Evolutionary conservation across 1,284 basidiomycete species (phyloP), one percentile per base, ranked within the genome.

Genomic region (Laetiporus sulphureus): DNA sequence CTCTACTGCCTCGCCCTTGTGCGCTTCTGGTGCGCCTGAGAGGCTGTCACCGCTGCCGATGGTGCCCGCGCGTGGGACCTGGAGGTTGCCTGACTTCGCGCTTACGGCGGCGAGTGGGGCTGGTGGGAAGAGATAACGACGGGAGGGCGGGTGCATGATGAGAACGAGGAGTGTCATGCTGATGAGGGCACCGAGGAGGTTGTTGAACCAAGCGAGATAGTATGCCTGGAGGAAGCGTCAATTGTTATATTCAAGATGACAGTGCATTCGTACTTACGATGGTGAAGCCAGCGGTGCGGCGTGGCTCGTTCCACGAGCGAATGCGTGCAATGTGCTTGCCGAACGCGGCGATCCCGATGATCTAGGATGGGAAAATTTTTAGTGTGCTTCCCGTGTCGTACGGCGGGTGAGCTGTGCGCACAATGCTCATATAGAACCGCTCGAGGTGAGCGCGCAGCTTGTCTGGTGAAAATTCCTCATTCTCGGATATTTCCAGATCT

Each of bases 361-460:
- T 68, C 59, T 61, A 25, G 2, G 4, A n/a, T 16, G n/a, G 8
- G 11, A 10, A 25, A 13, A 34, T 20, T n/a, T n/a, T n/a, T n/a
- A 15, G 2, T 11, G 4, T 18, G 16, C 3, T 31, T 10, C 12
- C 18, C 11, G 4, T 2, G 15, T 23, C n/a, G n/a, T n/a, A n/a
- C n/a, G n/a, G n/a, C n/a, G n/a, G n/a, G 20, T 16, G 6, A 41
- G 10, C 19, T 22, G 32, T 10, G 13, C 59, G 5, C 54, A 61
- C 59, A 25, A 74, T 60, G 3, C 65, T 68, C 42, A 71, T 68
- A 48, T 77, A 71, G 12, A 69, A 46, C 1, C 76, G 59, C 49
- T 77, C 75, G 13, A 78, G 55, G 42, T 72, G 74, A 18, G 69
- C 62, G 20, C 68, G 58, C 6, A 73, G 58, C 52, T 71, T 72